A percentile compares a stretch with the other conserved stretches of the same genome.
Conservation (phyloP, 1,284 basidiomycete genomes). For the Marasmius fiardii region DNA sequence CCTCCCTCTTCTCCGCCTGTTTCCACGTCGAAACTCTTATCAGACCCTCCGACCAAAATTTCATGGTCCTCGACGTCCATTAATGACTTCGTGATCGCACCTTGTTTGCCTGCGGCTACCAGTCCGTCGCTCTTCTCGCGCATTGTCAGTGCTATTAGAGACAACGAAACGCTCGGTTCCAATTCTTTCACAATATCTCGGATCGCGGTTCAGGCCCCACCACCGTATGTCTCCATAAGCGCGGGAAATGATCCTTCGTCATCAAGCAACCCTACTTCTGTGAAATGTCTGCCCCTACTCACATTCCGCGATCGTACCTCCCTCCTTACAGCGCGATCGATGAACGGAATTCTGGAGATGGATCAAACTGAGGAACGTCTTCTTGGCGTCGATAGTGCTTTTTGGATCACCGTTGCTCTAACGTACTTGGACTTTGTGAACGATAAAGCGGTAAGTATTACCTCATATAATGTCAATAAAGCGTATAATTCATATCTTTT, state of each 20-base stretch:
- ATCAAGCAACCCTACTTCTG: conserved; percentile 6
- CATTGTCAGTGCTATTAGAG: conserved; percentile 53
- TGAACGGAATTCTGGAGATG: conserved; percentile 62
- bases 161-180: conserved; percentile 53
- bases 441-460: conserved; percentile 63
- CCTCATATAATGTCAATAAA: neutral
- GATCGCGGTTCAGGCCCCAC: conserved; percentile 28
- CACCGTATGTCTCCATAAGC: conserved; percentile 25
- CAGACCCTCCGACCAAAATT: neutral
- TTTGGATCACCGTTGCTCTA: conserved; percentile 71
- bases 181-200: conserved; percentile 63
- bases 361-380: conserved; percentile 51
- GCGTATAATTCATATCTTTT: neutral
- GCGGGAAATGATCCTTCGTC: conserved; percentile 20
- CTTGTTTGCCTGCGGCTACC: conserved; percentile 40
- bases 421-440: conserved; percentile 73
- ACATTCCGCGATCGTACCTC: conserved; percentile 71
- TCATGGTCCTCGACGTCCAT: conserved; percentile 26
- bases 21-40: conserved; percentile 27
- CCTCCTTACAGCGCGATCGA: conserved; percentile 51
- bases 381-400: conserved; percentile 68
- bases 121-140: conserved; percentile 50
- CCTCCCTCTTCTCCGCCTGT: conserved; percentile 34
- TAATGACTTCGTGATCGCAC: conserved; percentile 61
- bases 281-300: conserved; percentile 36